phyloP scores from a whole-genome alignment of 768 basidiomycete genomes.

The Vishniacozyma victoriae region DNA sequence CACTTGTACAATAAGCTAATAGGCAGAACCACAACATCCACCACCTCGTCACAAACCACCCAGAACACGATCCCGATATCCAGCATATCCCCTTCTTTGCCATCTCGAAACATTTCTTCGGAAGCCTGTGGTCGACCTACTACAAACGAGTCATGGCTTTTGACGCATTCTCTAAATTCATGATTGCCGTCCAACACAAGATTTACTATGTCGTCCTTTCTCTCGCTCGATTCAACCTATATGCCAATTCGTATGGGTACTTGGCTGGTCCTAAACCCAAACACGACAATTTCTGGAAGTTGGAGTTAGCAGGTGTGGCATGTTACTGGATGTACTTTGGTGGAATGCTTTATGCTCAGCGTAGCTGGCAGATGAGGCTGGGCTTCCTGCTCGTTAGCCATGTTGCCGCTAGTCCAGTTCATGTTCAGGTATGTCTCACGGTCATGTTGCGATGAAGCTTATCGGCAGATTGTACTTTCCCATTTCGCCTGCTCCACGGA shows the following conservation, averaged over 20 bases:
- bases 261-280: constrained; percentile 53
- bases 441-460: background rate
- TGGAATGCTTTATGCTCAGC: constrained; percentile 62
- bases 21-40: constrained; percentile 75
- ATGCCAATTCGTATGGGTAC: constrained; percentile 74
- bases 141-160: constrained; percentile 81
- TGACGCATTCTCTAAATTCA: constrained; percentile 60
- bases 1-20: background rate
- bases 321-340: constrained; percentile 89
- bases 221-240: constrained; percentile 91
- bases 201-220: constrained; percentile 86
- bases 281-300: constrained; percentile 59
- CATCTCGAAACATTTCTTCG: constrained; percentile 79
- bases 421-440: constrained; percentile 67
- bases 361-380: constrained; percentile 63
- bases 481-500: constrained; percentile 93
- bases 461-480: constrained; percentile 73
- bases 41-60: constrained; percentile 95
- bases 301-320: constrained; percentile 66
- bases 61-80: constrained; percentile 71
- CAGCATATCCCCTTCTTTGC: constrained; percentile 83
- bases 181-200: constrained; percentile 77
- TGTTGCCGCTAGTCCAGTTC: constrained; percentile 78
- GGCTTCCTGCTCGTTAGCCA: constrained; percentile 79
- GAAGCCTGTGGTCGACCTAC: constrained; percentile 84